Percentiles rank a stretch among this genome's conserved stretches.
phyloP scores from a whole-genome alignment of 1,284 basidiomycete genomes.

The Trametes polyzona region DNA sequence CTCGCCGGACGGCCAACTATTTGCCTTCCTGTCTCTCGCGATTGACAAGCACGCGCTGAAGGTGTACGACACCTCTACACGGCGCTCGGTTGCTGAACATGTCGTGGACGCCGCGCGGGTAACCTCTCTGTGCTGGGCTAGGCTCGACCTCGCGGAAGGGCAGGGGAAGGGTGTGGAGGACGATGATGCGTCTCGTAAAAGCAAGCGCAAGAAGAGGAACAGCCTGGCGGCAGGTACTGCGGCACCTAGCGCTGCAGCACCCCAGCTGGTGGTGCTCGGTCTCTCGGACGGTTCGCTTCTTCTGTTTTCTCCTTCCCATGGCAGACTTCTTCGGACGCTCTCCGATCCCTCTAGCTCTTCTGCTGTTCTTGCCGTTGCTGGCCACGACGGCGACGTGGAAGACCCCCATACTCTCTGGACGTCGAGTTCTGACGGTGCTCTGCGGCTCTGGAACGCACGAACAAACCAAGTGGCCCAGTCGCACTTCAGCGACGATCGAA shows the following conservation, averaged over 20 bases:
- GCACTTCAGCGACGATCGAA: constrained; percentile 58
- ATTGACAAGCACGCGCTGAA: constrained; percentile 77
- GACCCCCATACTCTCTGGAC: constrained; percentile 49
- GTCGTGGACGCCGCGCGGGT: constrained; percentile 60
- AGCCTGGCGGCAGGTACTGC: constrained; percentile 33
- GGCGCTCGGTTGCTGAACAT: constrained; percentile 61
- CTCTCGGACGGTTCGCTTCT: constrained; percentile 59
- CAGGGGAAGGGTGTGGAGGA: constrained; percentile 29
- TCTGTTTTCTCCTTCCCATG: constrained; percentile 63
- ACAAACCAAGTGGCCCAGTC: constrained; percentile 48
- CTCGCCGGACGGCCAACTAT: constrained; percentile 60
- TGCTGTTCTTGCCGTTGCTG: constrained; percentile 52
- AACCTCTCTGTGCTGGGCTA: constrained; percentile 57
- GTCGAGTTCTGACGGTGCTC: constrained; percentile 56
- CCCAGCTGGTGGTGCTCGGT: constrained; percentile 56
- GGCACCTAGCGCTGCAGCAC: constrained; percentile 16
- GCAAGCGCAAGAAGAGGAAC: constrained; percentile 48
- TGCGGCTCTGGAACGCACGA: constrained; percentile 62
- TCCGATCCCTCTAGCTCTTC: constrained; percentile 57
- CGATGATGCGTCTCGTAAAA: constrained; percentile 30
- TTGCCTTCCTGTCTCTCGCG: constrained; percentile 69
- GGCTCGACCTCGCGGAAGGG: constrained; percentile 36
- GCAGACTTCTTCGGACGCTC: constrained; percentile 55
- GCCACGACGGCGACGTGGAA: constrained; percentile 34
- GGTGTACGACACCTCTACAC: constrained; percentile 62